A percentile compares a stretch with the other conserved stretches of the same genome.
phyloP scores from a whole-genome alignment of 1,284 basidiomycete genomes.

The Porodaedalea pini region DNA sequence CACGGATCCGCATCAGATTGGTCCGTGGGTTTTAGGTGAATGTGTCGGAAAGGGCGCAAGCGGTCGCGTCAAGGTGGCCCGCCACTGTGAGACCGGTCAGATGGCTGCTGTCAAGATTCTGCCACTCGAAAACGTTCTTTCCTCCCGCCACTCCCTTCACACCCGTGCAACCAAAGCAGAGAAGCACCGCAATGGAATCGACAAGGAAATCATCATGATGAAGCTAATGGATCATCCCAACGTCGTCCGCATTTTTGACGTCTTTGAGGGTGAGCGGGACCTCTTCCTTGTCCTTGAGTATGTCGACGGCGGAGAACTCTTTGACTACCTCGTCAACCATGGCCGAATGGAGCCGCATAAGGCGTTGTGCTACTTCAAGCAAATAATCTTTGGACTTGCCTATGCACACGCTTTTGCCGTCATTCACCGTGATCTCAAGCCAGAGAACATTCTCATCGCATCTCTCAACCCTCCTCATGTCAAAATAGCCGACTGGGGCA shows the following conservation, averaged over 20 bases:
- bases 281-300: slow-evolving; percentile 97
- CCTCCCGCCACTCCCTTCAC: slow-evolving; percentile 71
- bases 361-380: slow-evolving; percentile 93
- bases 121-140: slow-evolving; percentile 80
- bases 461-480: slow-evolving; percentile 80
- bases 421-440: slow-evolving; percentile 98
- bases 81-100: slow-evolving; percentile 84
- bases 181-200: slow-evolving; percentile 89
- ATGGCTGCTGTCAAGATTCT: slow-evolving; percentile 98
- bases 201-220: slow-evolving; percentile 99
- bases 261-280: slow-evolving; percentile 91
- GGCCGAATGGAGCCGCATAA: slow-evolving; percentile 81
- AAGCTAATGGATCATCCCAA: slow-evolving; percentile 98
- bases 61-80: slow-evolving; percentile 93
- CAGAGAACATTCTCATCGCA: slow-evolving; percentile 93
- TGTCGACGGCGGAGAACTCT: slow-evolving; percentile 95
- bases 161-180: slow-evolving; percentile 77
- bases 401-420: slow-evolving; percentile 99
- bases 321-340: slow-evolving; percentile 92
- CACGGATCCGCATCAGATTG: slow-evolving; percentile 70
- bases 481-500: slow-evolving; percentile 99
- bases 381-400: slow-evolving; percentile 94
- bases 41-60: slow-evolving; percentile 94
- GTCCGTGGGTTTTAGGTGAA: slow-evolving; percentile 86
- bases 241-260: slow-evolving; percentile 91